phyloP scores from a whole-genome alignment of 108 stramenopile species.

The Cyclotella sp. region DNA sequence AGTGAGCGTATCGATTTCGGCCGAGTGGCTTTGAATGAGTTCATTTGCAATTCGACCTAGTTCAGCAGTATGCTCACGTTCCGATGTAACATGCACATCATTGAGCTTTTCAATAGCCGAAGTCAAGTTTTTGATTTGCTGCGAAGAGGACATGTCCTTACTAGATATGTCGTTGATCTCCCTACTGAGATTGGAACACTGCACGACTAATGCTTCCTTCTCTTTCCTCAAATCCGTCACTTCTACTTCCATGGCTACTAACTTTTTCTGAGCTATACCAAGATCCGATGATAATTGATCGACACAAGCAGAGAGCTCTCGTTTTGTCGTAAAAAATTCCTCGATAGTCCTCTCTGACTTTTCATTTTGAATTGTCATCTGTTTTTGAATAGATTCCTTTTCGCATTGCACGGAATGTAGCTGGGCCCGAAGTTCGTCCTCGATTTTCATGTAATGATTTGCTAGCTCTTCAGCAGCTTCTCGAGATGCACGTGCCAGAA shows the following conservation, averaged over 20 bases:
- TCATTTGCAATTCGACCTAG: constrained; percentile 8
- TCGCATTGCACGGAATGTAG: constrained; percentile 35
- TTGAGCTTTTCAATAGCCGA: constrained; percentile 29
- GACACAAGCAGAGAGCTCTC: constrained; percentile 28
- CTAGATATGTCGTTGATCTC: constrained; percentile 5
- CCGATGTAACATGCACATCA: not conserved
- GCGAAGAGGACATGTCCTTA: not conserved
- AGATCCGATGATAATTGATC: constrained; percentile 18
- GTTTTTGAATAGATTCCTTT: constrained; percentile 25
- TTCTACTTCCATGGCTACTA: not conserved
- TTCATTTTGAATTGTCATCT: constrained; percentile 24
- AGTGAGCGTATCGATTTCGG: constrained; percentile 3
- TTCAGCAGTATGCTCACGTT: constrained; percentile 10
- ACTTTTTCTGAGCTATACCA: not conserved
- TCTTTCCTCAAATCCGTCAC: not conserved
- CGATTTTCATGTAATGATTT: constrained; percentile 52
- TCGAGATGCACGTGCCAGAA: constrained; percentile 18
- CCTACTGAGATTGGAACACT: not conserved
- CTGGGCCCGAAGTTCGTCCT: constrained; percentile 48
- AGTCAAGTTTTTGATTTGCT: constrained; percentile 22
- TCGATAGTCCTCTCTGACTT: constrained; percentile 32
- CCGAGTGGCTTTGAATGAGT: constrained; percentile 19
- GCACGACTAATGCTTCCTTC: not conserved
- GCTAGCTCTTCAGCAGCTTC: constrained; percentile 27
- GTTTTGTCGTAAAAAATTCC: constrained; percentile 35